These are phyloP conservation scores for Fusarium subtropicale DNA, from an alignment of 2,329 filamentous ascomycete genomes.

Conservation along the genomic window DNA sequence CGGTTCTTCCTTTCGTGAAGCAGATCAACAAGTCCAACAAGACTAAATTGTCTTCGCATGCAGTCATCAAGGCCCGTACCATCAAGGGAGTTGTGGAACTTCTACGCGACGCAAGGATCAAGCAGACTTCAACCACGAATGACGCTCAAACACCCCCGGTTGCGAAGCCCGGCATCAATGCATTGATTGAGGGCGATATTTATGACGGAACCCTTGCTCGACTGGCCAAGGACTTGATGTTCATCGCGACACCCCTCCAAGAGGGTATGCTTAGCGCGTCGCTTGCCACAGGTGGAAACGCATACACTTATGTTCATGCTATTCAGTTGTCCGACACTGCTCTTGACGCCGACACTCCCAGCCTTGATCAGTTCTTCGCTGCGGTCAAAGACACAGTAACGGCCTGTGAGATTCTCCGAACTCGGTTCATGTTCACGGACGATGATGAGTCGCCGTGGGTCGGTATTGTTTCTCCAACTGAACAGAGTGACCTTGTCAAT, in stretches of 20 bases:
- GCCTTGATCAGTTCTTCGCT: conserved; percentile 8
- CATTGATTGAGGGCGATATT: background rate
- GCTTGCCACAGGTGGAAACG: conserved; percentile 3
- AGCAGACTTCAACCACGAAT: fast-evolving
- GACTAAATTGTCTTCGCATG: conserved; percentile 8
- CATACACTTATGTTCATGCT: conserved; percentile 20
- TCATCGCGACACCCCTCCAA: conserved; percentile 21
- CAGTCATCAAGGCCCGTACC: conserved; percentile 20
- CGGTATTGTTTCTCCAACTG: conserved; percentile 19
- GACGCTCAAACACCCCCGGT: fast-evolving
- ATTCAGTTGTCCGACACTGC: conserved; percentile 15
- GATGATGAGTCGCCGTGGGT: conserved; percentile 24
- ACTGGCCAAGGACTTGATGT: conserved; percentile 19
- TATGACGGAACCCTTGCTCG: background rate
- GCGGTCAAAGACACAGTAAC: conserved; percentile 16
- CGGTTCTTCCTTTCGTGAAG: conserved; percentile 23
- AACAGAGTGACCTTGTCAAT: conserved; percentile 18
- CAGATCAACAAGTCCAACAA: conserved; percentile 14
- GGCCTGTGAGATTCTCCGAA: conserved; percentile 20
- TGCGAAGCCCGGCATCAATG: fast-evolving
- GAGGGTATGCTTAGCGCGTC: conserved; percentile 34
- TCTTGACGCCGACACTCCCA: background rate
- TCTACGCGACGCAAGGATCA: background rate
- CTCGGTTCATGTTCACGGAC: conserved; percentile 20
- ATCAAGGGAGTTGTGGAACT: conserved; percentile 4